These are phyloP conservation scores for Candida takata DNA, from an alignment of 805 yeast genomes.

Conservation along the genomic window DNA sequence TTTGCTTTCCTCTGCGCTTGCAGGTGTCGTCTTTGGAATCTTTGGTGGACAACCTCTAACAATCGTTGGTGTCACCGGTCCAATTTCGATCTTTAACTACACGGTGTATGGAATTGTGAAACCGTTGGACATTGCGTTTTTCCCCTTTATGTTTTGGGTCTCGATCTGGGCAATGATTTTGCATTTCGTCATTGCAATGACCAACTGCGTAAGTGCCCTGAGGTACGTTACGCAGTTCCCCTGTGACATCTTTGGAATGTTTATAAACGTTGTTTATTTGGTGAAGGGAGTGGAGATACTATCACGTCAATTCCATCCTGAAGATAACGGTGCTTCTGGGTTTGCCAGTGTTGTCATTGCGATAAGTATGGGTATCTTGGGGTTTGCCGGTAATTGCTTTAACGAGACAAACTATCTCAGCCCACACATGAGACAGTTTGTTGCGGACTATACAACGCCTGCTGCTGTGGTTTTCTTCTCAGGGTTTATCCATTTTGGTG, in stretches of 20 bases:
- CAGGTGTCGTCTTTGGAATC: slow-evolving; percentile 82
- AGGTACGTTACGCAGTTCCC: slow-evolving; percentile 73
- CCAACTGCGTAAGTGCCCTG: slow-evolving; percentile 61
- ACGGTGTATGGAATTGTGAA: slow-evolving; percentile 72
- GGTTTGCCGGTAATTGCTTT: slow-evolving; percentile 52
- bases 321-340: slow-evolving; percentile 39
- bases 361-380: slow-evolving; percentile 68
- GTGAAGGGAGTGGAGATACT: slow-evolving; percentile 88
- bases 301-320: slow-evolving; percentile 52
- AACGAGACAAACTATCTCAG: slow-evolving; percentile 53
- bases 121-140: slow-evolving; percentile 41
- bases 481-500: slow-evolving; percentile 90
- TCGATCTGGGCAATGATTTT: slow-evolving; percentile 85
- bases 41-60: slow-evolving; percentile 88
- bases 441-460: slow-evolving; percentile 86
- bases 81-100: slow-evolving; percentile 84
- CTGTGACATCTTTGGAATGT: slow-evolving; percentile 90
- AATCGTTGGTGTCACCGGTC: slow-evolving; percentile 97
- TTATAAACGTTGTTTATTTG: slow-evolving; percentile 79
- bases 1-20: slow-evolving; percentile 74
- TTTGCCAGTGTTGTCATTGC: slow-evolving; percentile 73
- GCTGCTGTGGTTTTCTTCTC: slow-evolving; percentile 81
- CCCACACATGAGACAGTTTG: slow-evolving; percentile 53
- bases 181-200: slow-evolving; percentile 66
- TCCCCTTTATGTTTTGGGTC: slow-evolving; percentile 95